Evolutionary conservation across 2,329 filamentous ascomycete species (phyloP).

Genomic region (Clonostachys chloroleuca): DNA sequence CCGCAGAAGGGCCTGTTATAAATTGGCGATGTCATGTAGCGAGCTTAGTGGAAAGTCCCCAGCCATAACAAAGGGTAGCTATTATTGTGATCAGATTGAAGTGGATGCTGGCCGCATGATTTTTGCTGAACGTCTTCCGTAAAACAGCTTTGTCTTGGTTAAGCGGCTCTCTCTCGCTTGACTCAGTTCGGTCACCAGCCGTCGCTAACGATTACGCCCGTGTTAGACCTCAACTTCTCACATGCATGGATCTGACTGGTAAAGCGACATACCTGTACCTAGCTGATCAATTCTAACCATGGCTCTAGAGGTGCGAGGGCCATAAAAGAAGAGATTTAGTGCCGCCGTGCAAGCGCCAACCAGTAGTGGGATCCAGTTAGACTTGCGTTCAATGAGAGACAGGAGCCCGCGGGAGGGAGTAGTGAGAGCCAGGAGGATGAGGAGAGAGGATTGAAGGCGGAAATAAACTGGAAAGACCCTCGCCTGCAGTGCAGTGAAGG

Average conservation of each 20-base stretch:
- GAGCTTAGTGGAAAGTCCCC: neutral
- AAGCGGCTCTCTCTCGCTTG: too few relatives aligned
- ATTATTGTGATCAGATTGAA: neutral
- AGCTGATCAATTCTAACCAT: neutral
- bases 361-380: constrained; percentile 25
- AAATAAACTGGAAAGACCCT: constrained; percentile 36
- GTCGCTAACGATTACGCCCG: too few relatives aligned
- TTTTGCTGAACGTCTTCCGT: neutral
- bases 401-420: constrained; percentile 21
- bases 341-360: constrained; percentile 19
- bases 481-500: constrained; percentile 32
- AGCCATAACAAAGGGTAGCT: neutral
- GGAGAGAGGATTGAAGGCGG: constrained; percentile 21
- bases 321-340: constrained; percentile 28
- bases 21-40: too few relatives aligned
- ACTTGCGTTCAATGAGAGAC: constrained; percentile 17
- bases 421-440: constrained; percentile 24
- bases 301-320: constrained; percentile 19
- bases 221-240: too few relatives aligned
- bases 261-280: too few relatives aligned
- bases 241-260: too few relatives aligned
- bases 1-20: too few relatives aligned
- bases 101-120: constrained; percentile 1
- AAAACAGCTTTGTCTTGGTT: too few relatives aligned
- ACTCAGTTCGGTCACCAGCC: too few relatives aligned